Conservation (phyloP, 1,284 basidiomycete genomes). For the Hymenochaete sp. region DNA sequence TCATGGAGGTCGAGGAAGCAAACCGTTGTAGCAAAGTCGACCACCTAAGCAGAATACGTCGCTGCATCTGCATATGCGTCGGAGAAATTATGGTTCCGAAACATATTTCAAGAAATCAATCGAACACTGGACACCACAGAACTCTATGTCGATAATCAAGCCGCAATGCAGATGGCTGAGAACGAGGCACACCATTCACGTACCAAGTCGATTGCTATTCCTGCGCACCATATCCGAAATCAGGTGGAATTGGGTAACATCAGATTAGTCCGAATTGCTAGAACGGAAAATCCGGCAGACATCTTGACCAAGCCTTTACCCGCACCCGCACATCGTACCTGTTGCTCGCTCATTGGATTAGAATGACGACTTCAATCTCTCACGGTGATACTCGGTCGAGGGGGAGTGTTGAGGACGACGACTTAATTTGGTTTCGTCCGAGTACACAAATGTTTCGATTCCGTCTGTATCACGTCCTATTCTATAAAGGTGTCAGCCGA, state of each 20-base stretch:
- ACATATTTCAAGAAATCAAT: slow-evolving; percentile 4
- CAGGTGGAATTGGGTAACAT: neutral
- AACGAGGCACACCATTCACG: slow-evolving; percentile 27
- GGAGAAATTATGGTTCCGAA: slow-evolving; percentile 19
- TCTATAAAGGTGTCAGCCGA: no score
- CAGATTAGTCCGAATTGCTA: slow-evolving; percentile 1
- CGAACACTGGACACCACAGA: neutral
- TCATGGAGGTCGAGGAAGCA: slow-evolving; percentile 22
- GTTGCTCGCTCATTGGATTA: no score
- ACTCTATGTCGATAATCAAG: slow-evolving; percentile 3
- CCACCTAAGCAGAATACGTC: slow-evolving; percentile 25
- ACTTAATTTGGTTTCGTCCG: no score
- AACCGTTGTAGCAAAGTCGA: slow-evolving; percentile 21
- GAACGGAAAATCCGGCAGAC: slow-evolving; percentile 7
- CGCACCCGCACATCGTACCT: no score
- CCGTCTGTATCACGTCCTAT: no score
- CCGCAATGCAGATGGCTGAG: slow-evolving; percentile 27
- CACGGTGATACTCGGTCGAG: no score
- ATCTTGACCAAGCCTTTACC: slow-evolving; percentile 12
- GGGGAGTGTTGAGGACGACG: no score
- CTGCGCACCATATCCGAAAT: slow-evolving; percentile 34
- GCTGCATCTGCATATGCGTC: slow-evolving; percentile 19
- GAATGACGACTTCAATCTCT: no score
- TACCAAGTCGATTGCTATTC: slow-evolving; percentile 37
- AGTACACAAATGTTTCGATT: no score